Evolutionary conservation across 106 monocot genomes (phyloP).

Genomic region (Dioscorea dumetorum): DNA sequence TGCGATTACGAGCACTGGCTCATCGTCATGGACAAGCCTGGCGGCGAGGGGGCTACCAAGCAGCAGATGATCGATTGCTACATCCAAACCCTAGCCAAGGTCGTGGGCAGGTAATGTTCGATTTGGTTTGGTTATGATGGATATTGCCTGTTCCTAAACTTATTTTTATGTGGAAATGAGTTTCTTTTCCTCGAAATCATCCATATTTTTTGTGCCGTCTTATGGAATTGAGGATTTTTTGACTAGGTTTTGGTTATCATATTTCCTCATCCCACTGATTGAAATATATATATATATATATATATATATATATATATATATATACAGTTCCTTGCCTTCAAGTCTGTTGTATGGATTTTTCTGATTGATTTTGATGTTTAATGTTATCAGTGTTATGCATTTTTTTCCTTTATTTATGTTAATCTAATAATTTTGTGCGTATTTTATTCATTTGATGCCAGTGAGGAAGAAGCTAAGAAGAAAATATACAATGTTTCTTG

Average conservation of each 20-base stretch:
- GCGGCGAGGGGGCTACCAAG: constrained; percentile 56
- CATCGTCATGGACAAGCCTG: constrained; percentile 78
- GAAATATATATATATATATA: no score
- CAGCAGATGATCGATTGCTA: constrained; percentile 87
- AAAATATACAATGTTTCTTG: constrained; percentile 90
- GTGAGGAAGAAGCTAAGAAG: constrained; percentile 88
- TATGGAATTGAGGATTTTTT: no score
- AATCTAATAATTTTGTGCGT: not conserved
- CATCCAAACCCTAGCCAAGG: constrained; percentile 74
- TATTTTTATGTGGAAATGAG: not conserved
- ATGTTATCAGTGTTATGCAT: no score
- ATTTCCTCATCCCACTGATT: no score
- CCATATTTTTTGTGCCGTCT: no score
- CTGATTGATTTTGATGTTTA: no score
- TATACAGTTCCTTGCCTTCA: no score
- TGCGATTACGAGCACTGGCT: constrained; percentile 95
- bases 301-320: no score
- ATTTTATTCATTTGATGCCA: constrained; percentile 4
- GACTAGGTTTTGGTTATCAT: no score
- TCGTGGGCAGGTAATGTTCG: constrained; percentile 46
- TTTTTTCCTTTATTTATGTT: not conserved
- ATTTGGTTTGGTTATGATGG: not conserved
- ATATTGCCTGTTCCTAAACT: not conserved
- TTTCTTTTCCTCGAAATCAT: no score
- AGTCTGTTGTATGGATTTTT: no score